A percentile compares a stretch with the other conserved stretches of the same genome.
phyloP scores from a whole-genome alignment of 2,329 filamentous ascomycete genomes.

The Dryadomyces quercivorus region DNA sequence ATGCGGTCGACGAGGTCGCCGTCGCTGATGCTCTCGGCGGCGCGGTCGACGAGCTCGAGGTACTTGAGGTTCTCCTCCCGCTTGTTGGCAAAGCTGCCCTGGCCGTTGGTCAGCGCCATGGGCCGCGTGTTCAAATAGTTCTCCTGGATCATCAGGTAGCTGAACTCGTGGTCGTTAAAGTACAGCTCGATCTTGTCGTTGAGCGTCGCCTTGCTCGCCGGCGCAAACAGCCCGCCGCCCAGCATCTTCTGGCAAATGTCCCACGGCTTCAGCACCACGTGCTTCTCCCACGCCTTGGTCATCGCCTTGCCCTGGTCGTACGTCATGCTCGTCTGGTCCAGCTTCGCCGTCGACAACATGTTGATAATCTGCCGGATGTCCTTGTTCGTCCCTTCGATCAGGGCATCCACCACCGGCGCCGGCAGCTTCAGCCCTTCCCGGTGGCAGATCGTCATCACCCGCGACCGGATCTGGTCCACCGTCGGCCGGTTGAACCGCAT shows the following conservation, averaged over 20 bases:
- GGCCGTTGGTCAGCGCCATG: conserved; percentile 44
- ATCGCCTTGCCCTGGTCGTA: conserved; percentile 83
- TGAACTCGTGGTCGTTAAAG: conserved; percentile 98
- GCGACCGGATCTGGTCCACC: conserved; percentile 77
- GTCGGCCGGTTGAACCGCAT: conserved; percentile 82
- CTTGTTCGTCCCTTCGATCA: conserved; percentile 90
- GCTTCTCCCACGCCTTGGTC: conserved; percentile 98
- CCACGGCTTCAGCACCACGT: conserved; percentile 93
- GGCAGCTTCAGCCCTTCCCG: conserved; percentile 83
- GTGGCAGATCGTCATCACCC: conserved; percentile 91
- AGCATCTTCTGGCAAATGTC: conserved; percentile 94
- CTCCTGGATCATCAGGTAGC: conserved; percentile 93
- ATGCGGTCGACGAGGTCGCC: conserved; percentile 92
- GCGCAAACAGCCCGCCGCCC: conserved; percentile 72
- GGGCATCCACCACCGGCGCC: conserved; percentile 69
- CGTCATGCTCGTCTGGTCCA: conserved; percentile 69
- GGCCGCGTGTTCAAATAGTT: conserved; percentile 87
- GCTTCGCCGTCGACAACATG: conserved; percentile 89
- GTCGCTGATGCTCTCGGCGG: conserved; percentile 92
- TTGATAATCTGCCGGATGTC: conserved; percentile 98
- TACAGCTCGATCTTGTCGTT: conserved; percentile 99
- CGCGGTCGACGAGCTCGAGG: conserved; percentile 77
- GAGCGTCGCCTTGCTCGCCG: conserved; percentile 70
- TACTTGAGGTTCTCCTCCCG: conserved; percentile 65
- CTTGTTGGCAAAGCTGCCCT: conserved; percentile 37